phyloP scores from a whole-genome alignment of 2,329 filamentous ascomycete species.

The Hymenotorrendiella dingleyae region DNA sequence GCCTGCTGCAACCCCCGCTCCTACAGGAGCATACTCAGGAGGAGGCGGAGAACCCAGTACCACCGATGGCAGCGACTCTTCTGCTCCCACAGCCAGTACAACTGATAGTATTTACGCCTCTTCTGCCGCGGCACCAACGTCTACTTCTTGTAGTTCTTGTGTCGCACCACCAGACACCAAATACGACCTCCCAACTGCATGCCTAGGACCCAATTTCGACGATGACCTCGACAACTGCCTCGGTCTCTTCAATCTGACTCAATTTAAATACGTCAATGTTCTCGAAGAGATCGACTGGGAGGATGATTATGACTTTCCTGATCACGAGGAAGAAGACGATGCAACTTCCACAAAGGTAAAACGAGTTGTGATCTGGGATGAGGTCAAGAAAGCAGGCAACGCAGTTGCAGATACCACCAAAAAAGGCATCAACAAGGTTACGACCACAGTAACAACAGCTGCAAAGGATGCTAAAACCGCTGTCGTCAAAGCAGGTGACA shows the following conservation, averaged over 20 bases:
- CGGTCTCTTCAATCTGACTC: conserved; percentile 18
- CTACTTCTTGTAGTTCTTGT: conserved; percentile 4
- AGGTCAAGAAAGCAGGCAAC: too few relatives aligned
- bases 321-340: too few relatives aligned
- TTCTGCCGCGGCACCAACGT: conserved; percentile 2
- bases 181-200: conserved; percentile 25
- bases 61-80: background rate
- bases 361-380: too few relatives aligned
- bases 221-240: conserved; percentile 25
- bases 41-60: background rate
- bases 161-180: conserved; percentile 17
- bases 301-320: conserved; percentile 9
- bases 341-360: too few relatives aligned
- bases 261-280: conserved; percentile 12
- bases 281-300: conserved; percentile 2
- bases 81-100: conserved; percentile 6
- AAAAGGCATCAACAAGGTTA: too few relatives aligned
- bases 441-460: too few relatives aligned
- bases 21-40: too few relatives aligned
- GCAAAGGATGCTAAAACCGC: too few relatives aligned
- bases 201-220: conserved; percentile 27
- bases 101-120: too few relatives aligned
- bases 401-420: too few relatives aligned
- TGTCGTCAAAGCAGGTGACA: too few relatives aligned
- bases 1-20: background rate